Conservation (phyloP, 179 eudicot species). For the Silene noctiflora region DNA sequence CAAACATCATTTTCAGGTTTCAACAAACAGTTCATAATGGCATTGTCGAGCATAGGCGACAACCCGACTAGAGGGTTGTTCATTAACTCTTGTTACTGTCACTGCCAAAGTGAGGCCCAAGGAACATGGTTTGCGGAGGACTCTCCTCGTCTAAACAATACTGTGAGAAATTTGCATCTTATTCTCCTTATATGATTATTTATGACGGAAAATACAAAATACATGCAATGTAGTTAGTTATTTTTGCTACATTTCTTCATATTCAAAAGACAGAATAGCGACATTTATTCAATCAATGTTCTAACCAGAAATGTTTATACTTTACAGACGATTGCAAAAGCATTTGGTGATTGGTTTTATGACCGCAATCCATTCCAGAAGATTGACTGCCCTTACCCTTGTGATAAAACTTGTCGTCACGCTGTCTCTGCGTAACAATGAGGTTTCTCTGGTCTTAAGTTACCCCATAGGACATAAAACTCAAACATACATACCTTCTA, state of each 20-base stretch:
- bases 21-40: slow-evolving; percentile 32
- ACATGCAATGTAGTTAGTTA: no score
- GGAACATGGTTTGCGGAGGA: slow-evolving; percentile 39
- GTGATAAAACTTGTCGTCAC: slow-evolving; percentile 45
- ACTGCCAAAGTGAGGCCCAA: slow-evolving; percentile 42
- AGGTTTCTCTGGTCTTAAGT: neutral
- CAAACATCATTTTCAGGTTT: slow-evolving; percentile 29
- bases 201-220: no score
- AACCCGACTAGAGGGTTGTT: slow-evolving; percentile 30
- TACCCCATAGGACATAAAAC: no score
- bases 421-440: slow-evolving; percentile 28
- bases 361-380: slow-evolving; percentile 36
- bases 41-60: slow-evolving; percentile 29
- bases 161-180: slow-evolving; percentile 18
- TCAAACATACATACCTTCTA: no score
- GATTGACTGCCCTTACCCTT: slow-evolving; percentile 46
- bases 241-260: no score
- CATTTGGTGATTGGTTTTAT: slow-evolving; percentile 46
- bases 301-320: neutral
- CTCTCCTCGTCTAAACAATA: slow-evolving; percentile 34
- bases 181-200: neutral
- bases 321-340: slow-evolving; percentile 38
- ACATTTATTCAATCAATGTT: neutral
- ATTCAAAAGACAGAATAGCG: neutral
- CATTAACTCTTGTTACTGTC: slow-evolving; percentile 46